Base-by-base conservation (phyloP, 306 rosid species). In the Pyrus betulifolia region DNA sequence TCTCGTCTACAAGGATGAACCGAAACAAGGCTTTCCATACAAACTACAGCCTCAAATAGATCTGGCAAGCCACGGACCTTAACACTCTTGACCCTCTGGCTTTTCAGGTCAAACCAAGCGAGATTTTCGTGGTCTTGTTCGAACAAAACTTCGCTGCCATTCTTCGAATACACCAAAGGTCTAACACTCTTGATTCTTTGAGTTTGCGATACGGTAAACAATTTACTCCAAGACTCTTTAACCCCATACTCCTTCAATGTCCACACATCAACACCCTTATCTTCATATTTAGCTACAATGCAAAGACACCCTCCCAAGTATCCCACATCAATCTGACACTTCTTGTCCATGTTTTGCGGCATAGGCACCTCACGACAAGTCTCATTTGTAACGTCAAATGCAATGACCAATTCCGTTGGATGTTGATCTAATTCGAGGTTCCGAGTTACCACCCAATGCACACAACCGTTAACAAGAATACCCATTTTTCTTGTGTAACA, bases 371-470 rank as follows among this genome's bases (percentile, higher is more conserved):
- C 92, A 3, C 8, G 4, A 18, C 85, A 93, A 3, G 10, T 62
- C 70, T 88, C 97, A 0, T 2, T 30, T 2, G 2, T 75, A 0
- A 89, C 19, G 52, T 85, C 88, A 22, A 93, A 87, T 1, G 87
- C 89, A 21, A 88, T 67, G 1, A 93, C 77, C n/a, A 86, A 65
- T 42, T 82, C 91, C 3, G 67, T 81, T 2, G 76, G 85, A 28
- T 11, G 21, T 27, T 25, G 69, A 17, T 61, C 80, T 1, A 75
- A 59, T 23, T 85, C 86, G 0, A 80, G 78, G 57, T 80, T 76
- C 61, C 87, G 60, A 0, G 86, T 81, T 30, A 89, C 96, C 6
- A 89, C 88, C 98, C 98, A 93, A 70, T 93, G 97, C 23, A 91
- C 78, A 11, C 76, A 64, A 23, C 82, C 79, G 21, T 52, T 42